These are phyloP conservation scores for Puccinia horiana DNA, from an alignment of 1,284 basidiomycete species.

Conservation along the genomic window DNA sequence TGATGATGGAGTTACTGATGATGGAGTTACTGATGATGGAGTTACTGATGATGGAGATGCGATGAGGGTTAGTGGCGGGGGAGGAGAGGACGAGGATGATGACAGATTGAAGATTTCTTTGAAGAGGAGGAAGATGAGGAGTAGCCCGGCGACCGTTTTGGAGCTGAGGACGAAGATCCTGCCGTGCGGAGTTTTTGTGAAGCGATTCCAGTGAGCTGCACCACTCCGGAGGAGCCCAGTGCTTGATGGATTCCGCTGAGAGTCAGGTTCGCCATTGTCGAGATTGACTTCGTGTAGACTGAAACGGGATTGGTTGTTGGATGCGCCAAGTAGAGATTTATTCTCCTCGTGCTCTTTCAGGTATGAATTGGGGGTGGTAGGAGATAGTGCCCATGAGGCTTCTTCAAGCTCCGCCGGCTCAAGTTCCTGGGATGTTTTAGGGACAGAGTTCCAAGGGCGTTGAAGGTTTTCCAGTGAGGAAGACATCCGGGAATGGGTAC, in stretches of 20 bases:
- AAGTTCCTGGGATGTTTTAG: conserved; percentile 10
- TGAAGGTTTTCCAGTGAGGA: neutral
- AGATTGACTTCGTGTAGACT: conserved; percentile 28
- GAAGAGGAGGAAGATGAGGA: conserved; percentile 6
- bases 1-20: neutral
- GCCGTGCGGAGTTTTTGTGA: conserved; percentile 14
- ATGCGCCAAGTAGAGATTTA: conserved; percentile 19
- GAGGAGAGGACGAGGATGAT: neutral
- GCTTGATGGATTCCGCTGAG: neutral
- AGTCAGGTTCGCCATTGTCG: neutral
- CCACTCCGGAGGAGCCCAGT: neutral
- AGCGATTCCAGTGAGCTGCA: conserved; percentile 5
- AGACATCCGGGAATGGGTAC: neutral
- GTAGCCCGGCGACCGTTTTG: neutral
- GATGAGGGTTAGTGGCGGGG: no score
- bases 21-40: neutral
- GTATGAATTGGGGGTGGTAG: conserved; percentile 18
- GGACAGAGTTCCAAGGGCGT: neutral
- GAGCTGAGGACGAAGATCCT: neutral
- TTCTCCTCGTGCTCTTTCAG: conserved; percentile 27
- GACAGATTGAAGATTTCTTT: conserved; percentile 10
- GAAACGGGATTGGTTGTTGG: conserved; percentile 10
- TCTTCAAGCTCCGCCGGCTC: conserved; percentile 21
- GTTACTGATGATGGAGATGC: neutral
- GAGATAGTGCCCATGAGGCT: conserved; percentile 17